phyloP scores from a whole-genome alignment of 1,284 basidiomycete species.

The Fomitopsis schrenkii region DNA sequence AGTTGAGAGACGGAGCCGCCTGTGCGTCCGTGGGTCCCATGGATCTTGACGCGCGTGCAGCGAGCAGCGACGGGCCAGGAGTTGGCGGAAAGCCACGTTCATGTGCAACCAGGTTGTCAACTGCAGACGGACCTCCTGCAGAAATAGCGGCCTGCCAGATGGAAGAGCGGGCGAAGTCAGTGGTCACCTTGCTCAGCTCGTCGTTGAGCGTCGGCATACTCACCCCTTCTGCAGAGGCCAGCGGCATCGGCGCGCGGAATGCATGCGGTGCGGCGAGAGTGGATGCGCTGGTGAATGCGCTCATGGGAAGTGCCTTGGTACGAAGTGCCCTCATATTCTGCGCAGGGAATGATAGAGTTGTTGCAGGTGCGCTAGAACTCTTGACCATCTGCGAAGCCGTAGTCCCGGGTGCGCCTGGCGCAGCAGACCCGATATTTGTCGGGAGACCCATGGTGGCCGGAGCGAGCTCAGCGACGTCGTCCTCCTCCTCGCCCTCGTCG shows the following conservation, averaged over 20 bases:
- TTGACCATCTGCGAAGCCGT: slow-evolving; percentile 6
- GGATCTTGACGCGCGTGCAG: background rate
- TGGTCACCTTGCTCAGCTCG: background rate
- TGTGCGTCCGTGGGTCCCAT: background rate
- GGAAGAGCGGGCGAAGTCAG: slow-evolving; percentile 4
- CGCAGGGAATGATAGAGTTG: slow-evolving; percentile 6
- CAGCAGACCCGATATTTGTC: background rate
- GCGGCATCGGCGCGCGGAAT: slow-evolving; percentile 3
- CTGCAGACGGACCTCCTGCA: background rate
- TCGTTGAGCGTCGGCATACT: slow-evolving; percentile 4
- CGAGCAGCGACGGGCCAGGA: slow-evolving; percentile 2
- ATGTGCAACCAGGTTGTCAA: background rate
- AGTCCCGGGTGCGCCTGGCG: background rate
- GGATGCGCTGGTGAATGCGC: slow-evolving; percentile 59
- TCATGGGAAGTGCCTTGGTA: slow-evolving; percentile 56
- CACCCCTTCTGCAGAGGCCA: background rate
- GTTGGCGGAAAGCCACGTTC: background rate
- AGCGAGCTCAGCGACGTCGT: slow-evolving; percentile 15
- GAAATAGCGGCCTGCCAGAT: background rate
- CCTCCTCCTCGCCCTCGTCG: slow-evolving; percentile 52
- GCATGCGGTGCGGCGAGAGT: slow-evolving; percentile 31
- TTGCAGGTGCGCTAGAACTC: slow-evolving; percentile 14
- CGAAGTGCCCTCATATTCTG: slow-evolving; percentile 37
- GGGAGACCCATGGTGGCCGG: background rate
- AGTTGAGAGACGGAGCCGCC: background rate